Percentiles rank a stretch among this genome's conserved stretches.
phyloP scores from a whole-genome alignment of 2,329 filamentous ascomycete species.

The Fusarium proliferatum region DNA sequence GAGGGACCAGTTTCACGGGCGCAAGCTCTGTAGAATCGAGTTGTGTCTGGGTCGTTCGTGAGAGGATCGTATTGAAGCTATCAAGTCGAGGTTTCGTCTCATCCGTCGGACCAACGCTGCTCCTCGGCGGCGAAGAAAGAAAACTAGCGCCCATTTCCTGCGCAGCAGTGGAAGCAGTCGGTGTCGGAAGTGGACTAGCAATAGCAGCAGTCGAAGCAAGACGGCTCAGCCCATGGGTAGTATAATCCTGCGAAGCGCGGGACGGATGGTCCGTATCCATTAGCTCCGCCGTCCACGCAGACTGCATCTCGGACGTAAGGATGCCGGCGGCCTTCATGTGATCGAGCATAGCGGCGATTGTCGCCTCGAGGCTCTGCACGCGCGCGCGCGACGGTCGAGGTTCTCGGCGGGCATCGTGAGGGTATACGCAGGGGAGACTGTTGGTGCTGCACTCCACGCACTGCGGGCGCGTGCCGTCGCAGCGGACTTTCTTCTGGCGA shows the following conservation, averaged over 20 bases:
- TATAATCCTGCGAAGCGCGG: constrained; percentile 40
- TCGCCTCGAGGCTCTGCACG: constrained; percentile 47
- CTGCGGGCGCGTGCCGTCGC: constrained; percentile 49
- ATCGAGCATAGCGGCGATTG: constrained; percentile 46
- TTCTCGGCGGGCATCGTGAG: constrained; percentile 49
- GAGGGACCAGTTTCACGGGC: constrained; percentile 35
- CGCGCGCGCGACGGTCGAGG: constrained; percentile 47
- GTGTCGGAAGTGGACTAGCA: constrained; percentile 44
- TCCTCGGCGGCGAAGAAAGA: constrained; percentile 44
- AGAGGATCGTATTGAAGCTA: constrained; percentile 42
- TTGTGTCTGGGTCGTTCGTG: constrained; percentile 26
- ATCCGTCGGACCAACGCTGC: constrained; percentile 43
- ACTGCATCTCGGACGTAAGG: constrained; percentile 42
- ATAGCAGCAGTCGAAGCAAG: constrained; percentile 46
- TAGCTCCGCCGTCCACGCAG: constrained; percentile 43
- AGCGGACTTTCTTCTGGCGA: constrained; percentile 52
- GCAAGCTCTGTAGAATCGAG: constrained; percentile 26
- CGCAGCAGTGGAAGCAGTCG: constrained; percentile 39
- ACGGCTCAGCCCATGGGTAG: constrained; percentile 43
- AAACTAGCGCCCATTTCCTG: constrained; percentile 45
- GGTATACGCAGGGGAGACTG: constrained; percentile 47
- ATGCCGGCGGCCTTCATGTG: constrained; percentile 50
- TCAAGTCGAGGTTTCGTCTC: constrained; percentile 42
- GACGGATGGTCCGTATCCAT: constrained; percentile 40
- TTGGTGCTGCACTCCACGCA: constrained; percentile 48